These are phyloP conservation scores for Plasmodium gonderi DNA, from an alignment of 169 alveolate species.

Conservation along the genomic window DNA sequence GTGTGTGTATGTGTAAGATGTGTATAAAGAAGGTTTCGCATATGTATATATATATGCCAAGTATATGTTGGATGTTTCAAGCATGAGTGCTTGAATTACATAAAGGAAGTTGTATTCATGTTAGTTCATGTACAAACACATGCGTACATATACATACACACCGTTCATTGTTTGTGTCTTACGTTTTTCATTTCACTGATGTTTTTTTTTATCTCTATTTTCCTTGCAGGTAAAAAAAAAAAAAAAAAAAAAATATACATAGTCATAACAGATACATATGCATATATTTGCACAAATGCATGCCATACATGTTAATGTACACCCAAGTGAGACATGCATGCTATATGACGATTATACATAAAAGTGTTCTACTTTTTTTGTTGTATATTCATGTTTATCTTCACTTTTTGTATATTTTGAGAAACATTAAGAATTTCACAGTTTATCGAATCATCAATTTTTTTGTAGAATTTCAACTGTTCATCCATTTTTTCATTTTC, in stretches of 20 bases:
- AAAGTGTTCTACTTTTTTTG: constrained; percentile 61
- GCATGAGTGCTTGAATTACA: too few relatives aligned
- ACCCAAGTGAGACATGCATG: too few relatives aligned
- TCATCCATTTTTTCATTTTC: constrained; percentile 53
- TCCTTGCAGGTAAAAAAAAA: constrained; percentile 24
- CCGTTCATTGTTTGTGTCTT: neutral
- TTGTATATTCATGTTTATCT: constrained; percentile 21
- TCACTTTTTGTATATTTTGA: constrained; percentile 48
- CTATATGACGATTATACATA: too few relatives aligned
- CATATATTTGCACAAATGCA: neutral
- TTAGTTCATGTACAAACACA: too few relatives aligned
- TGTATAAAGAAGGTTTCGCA: neutral
- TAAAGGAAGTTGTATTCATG: too few relatives aligned
- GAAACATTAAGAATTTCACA: constrained; percentile 28
- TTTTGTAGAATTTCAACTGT: constrained; percentile 38
- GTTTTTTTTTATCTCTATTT: constrained; percentile 31
- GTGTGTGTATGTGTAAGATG: neutral
- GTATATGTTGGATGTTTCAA: too few relatives aligned
- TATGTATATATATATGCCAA: too few relatives aligned
- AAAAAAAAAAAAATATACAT: neutral
- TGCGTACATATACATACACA: neutral
- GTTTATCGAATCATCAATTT: constrained; percentile 36
- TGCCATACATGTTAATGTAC: too few relatives aligned
- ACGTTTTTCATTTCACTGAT: constrained; percentile 51
- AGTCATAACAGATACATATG: neutral